These are phyloP conservation scores for Bisporella sp. DNA, from an alignment of 2,329 filamentous ascomycete species.

Conservation along the genomic window DNA sequence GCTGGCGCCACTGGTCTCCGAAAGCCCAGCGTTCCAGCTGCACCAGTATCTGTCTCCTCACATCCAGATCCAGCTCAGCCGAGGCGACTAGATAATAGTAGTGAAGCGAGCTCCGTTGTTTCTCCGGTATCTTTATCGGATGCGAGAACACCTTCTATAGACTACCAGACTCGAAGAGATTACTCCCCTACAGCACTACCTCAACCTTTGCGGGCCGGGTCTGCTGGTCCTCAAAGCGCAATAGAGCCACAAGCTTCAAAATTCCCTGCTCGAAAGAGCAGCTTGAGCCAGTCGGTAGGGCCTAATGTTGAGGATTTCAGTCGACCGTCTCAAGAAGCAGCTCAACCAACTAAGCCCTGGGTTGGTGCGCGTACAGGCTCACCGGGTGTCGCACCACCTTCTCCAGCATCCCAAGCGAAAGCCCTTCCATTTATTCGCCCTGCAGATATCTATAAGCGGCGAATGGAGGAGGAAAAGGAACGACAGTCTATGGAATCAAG, in stretches of 20 bases:
- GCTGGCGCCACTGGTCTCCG: slow-evolving; percentile 10
- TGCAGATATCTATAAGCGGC: slow-evolving; percentile 66
- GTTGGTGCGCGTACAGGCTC: slow-evolving; percentile 26
- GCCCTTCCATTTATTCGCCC: slow-evolving; percentile 61
- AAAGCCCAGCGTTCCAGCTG: slow-evolving; percentile 12
- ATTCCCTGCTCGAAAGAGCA: slow-evolving; percentile 57
- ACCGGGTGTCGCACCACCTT: slow-evolving; percentile 28
- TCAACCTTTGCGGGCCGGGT: slow-evolving; percentile 38
- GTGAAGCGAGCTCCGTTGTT: slow-evolving; percentile 9
- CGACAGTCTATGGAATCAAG: slow-evolving; percentile 49
- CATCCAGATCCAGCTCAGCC: slow-evolving; percentile 9
- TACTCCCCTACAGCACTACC: slow-evolving; percentile 46
- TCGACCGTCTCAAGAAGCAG: slow-evolving; percentile 9
- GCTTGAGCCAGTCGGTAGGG: slow-evolving; percentile 42
- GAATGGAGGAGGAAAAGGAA: slow-evolving; percentile 62
- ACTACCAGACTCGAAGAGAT: slow-evolving; percentile 36
- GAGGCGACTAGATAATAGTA: slow-evolving; percentile 7
- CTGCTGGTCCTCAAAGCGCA: slow-evolving; percentile 28
- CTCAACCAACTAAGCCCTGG: slow-evolving; percentile 22
- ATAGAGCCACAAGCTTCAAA: slow-evolving; percentile 30
- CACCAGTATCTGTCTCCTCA: slow-evolving; percentile 13
- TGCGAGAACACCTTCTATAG: slow-evolving; percentile 17
- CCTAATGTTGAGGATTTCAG: slow-evolving; percentile 18
- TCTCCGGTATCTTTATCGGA: slow-evolving; percentile 18
- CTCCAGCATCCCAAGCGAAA: slow-evolving; percentile 36